phyloP scores from a whole-genome alignment of 129 eudicot species.

The Escallonia rubra region DNA sequence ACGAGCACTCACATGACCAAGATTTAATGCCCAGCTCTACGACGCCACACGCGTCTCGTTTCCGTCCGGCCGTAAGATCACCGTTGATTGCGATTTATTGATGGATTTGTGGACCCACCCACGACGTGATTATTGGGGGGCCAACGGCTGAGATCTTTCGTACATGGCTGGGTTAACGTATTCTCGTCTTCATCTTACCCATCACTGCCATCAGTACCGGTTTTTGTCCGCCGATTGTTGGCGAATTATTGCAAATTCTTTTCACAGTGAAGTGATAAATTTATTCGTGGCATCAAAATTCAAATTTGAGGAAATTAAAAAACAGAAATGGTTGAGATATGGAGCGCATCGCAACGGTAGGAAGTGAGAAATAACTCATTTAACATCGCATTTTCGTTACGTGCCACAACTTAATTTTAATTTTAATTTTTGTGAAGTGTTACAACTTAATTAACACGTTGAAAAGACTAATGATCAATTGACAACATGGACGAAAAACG shows the following conservation, averaged over 20 bases:
- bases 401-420: no score
- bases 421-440: no score
- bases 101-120: not conserved
- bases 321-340: no score
- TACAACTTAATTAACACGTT: no score
- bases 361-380: no score
- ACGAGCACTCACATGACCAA: slow-evolving; percentile 23
- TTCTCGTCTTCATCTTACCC: not conserved
- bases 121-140: not conserved
- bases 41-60: slow-evolving; percentile 21
- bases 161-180: not conserved
- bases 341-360: no score
- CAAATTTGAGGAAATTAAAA: no score
- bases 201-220: not conserved
- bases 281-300: no score
- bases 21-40: not conserved
- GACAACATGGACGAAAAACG: no score
- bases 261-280: no score
- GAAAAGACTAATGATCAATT: no score
- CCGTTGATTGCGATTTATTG: slow-evolving; percentile 6
- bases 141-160: not conserved
- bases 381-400: no score
- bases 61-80: not conserved
- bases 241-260: not conserved
- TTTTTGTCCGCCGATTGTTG: not conserved